Evolutionary conservation across 2,329 filamentous ascomycete species (phyloP), one percentile per base, ranked within the genome.

Genomic region (Cladosporium oxysporum): DNA sequence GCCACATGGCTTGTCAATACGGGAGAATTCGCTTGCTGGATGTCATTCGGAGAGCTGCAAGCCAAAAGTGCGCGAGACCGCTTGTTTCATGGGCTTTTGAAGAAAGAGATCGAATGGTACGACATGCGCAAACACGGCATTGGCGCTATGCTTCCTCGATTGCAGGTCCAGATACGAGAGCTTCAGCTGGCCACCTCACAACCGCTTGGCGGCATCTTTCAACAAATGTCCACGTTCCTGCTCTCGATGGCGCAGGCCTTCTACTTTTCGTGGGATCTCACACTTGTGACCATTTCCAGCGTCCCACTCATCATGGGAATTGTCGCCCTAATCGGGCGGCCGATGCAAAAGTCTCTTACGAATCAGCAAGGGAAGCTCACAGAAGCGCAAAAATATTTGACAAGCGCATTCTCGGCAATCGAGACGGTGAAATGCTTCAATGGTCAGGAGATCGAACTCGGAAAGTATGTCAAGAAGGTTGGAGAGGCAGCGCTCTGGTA

Each of bases 341-440:
- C 81, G 44, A 82, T 95, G 41, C 85, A 90, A 37, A 79, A 84
- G 3, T 88, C 88, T 12, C 88, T 94, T n/a, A 83, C 86, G 68
- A 80, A 80, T 1, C 93, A 97, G 72, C 88, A 90, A 65, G 77
- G 79, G 1, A 85, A 89, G 65, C 84, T 97, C 0, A 86, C 86
- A 1, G 80, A 84, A 58, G 91, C 92, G 0, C 89, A 92, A 0
- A 94, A 92, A 72, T 82, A 88, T 64, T 85, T 88, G 1, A 88
- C 87, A 11, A 90, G 87, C 12, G 88, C 91, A 0, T 84, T 96
- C 11, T 82, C 83, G 1, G 88, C 87, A 2, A 94, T 97, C 47
- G 92, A 96, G 67, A 86, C 91, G 0, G 92, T 98, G 73, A 97
- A 97, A 76, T 89, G 88, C 62, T 93, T 91, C 79, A 93, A 94